These are phyloP conservation scores for Kalaharituber pfeilii DNA, from an alignment of 2,329 filamentous ascomycete species.

Conservation along the genomic window DNA sequence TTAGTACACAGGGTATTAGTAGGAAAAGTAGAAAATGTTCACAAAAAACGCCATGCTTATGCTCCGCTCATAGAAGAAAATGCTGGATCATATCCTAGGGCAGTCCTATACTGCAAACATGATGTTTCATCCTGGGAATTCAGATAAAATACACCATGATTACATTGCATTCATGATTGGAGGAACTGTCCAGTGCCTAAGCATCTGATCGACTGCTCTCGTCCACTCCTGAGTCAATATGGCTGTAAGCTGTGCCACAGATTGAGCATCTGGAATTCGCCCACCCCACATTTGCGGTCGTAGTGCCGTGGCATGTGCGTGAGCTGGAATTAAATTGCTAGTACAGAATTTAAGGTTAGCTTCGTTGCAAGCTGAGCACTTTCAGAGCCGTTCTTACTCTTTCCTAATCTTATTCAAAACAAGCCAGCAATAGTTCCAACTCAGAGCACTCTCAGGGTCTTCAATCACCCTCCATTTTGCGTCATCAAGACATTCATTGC, in stretches of 20 bases:
- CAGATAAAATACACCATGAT: slow-evolving; percentile 1
- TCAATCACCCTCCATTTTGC: slow-evolving; percentile 45
- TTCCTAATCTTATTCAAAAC: slow-evolving; percentile 48
- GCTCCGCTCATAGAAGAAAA: neutral
- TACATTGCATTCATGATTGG: slow-evolving; percentile 31
- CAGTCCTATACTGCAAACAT: neutral
- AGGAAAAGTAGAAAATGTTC: neutral
- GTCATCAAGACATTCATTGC: slow-evolving; percentile 45
- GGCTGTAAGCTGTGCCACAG: slow-evolving; percentile 40
- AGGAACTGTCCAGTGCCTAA: slow-evolving; percentile 48
- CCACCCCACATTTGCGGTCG: slow-evolving; percentile 55
- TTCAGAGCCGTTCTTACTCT: slow-evolving; percentile 33
- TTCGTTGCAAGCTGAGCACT: neutral
- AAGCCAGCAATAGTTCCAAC: slow-evolving; percentile 63
- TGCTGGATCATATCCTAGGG: neutral
- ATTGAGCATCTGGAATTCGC: slow-evolving; percentile 37
- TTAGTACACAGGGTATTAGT: no score
- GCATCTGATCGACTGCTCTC: slow-evolving; percentile 45
- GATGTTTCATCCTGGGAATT: neutral
- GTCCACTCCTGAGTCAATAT: slow-evolving; percentile 53
- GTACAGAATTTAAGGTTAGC: slow-evolving; percentile 15
- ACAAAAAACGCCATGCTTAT: neutral
- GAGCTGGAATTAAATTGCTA: slow-evolving; percentile 43
- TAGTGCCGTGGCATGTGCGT: slow-evolving; percentile 43
- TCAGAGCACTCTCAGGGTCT: slow-evolving; percentile 48